These are phyloP conservation scores for Nakazawaea sp. DNA, from an alignment of 805 yeast genomes.

Conservation along the genomic window DNA sequence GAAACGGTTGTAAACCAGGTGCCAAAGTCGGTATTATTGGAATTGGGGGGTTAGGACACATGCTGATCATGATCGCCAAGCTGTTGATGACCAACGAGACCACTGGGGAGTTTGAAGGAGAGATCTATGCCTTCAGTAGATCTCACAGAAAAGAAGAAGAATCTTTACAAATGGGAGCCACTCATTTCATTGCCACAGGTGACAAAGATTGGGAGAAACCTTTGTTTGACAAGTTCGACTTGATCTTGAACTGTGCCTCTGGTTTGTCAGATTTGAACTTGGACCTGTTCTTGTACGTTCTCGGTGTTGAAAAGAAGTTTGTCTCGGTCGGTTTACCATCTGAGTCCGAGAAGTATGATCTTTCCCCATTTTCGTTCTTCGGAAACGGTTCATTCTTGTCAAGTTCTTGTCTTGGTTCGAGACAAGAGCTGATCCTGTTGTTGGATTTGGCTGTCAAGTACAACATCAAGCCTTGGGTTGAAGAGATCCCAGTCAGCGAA, in stretches of 20 bases:
- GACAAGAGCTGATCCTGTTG: constrained; percentile 38
- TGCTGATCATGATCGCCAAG: constrained; percentile 36
- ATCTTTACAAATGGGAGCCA: constrained; percentile 33
- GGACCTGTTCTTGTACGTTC: constrained; percentile 26
- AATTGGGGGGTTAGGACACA: constrained; percentile 41
- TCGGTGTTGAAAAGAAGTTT: constrained; percentile 31
- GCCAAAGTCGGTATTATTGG: constrained; percentile 35
- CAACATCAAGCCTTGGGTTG: constrained; percentile 42
- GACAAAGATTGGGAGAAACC: constrained; percentile 34
- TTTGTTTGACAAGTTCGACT: constrained; percentile 28
- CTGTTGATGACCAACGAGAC: constrained; percentile 35
- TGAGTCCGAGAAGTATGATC: constrained; percentile 29
- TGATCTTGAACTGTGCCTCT: constrained; percentile 36
- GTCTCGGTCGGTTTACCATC: constrained; percentile 44
- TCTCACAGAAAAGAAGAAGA: constrained; percentile 31
- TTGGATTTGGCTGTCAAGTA: constrained; percentile 38
- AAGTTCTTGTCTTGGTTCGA: constrained; percentile 40
- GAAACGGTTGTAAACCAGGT: constrained; percentile 29
- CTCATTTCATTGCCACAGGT: constrained; percentile 38
- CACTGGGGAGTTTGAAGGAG: constrained; percentile 7
- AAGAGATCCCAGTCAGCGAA: constrained; percentile 40
- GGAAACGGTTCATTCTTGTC: constrained; percentile 36
- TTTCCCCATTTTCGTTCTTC: constrained; percentile 47
- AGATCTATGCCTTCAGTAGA: constrained; percentile 35
- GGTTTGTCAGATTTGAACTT: constrained; percentile 28